Evolutionary conservation across 2,329 filamentous ascomycete species (phyloP), one percentile per base, ranked within the genome.

Genomic region (Clarireedia monteithiana): DNA sequence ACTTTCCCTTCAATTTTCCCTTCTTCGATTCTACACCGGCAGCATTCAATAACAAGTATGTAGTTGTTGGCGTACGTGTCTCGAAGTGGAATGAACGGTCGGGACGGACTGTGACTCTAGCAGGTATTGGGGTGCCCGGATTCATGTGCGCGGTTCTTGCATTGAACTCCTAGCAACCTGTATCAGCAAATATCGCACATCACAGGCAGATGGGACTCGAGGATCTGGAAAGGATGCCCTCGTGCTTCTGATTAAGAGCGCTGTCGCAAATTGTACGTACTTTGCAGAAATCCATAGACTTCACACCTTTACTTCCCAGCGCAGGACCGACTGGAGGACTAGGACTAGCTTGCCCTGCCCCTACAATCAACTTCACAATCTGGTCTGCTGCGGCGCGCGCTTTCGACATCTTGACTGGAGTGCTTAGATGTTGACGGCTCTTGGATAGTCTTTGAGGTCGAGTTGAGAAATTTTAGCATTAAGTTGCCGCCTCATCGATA

Each of bases 251-350:
- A 14, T 12, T 34, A 9, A 34, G 30, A 34, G 10, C 30, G 30
- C 30, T 34, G 30, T 34, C 30, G 45, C 26, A 27, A 34, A 26
- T 20, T 44, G 14, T 17, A 55, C 69, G 56, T 71, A 95, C 92
- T 81, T 97, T 97, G 84, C 94, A 97, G 72, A 97, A 99, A 75
- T 99, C 94, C 86, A 99, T 99, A 57, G 89, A 95, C 78, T 99
- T 99, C 60, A 99, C 88, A 78, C 94, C 94, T 78, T 96, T 97
- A 72, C 86, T 92, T 75, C 94, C 94, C 63, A 99, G 81, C 53
- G 94, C 94, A 57, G 94, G 94, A 78, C 94, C 94, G 67, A 99
- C 91, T 4, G 94, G 94, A 36, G 94, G 94, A 74, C 91, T 95
- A 30, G 94, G 94, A 67, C 86, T 92, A 58, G 94, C 94, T 73